Conservation (phyloP, 2,329 filamentous ascomycete species). For the Boeremia lycopersici region DNA sequence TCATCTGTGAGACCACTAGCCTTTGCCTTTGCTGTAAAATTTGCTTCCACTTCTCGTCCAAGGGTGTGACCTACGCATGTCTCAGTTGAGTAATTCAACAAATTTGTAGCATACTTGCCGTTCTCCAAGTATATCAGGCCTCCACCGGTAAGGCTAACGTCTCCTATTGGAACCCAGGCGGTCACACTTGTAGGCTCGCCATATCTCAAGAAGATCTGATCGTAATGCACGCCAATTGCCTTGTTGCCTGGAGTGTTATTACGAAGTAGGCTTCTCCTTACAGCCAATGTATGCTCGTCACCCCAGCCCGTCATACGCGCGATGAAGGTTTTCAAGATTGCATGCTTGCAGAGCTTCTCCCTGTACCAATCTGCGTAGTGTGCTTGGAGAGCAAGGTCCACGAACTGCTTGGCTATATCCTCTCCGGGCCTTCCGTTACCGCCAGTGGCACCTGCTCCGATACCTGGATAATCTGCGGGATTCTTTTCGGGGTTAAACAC, state of each 20-base stretch:
- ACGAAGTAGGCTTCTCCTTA: constrained; percentile 59
- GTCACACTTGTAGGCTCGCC: constrained; percentile 62
- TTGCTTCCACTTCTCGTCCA: constrained; percentile 57
- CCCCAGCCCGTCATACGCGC: constrained; percentile 61
- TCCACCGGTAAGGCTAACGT: constrained; percentile 60
- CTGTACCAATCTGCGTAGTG: constrained; percentile 56
- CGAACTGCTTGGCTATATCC: constrained; percentile 52
- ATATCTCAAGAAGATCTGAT: constrained; percentile 63
- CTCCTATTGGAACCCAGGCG: constrained; percentile 64
- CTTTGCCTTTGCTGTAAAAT: constrained; percentile 57
- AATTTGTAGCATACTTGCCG: constrained; percentile 27
- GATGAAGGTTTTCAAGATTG: constrained; percentile 57
- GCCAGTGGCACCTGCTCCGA: constrained; percentile 58
- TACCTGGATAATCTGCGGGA: constrained; percentile 56
- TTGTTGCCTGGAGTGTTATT: constrained; percentile 64
- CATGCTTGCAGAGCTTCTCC: constrained; percentile 61
- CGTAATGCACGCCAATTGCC: constrained; percentile 66
- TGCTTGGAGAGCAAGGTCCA: constrained; percentile 60
- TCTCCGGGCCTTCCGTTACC: constrained; percentile 54
- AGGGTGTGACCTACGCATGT: constrained; percentile 49
- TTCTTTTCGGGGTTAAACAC: constrained; percentile 57
- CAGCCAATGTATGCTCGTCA: constrained; percentile 51
- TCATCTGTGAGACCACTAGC: constrained; percentile 58
- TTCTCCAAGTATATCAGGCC: constrained; percentile 66
- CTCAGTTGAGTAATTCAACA: background rate